A percentile compares a stretch with the other conserved stretches of the same genome.
Evolutionary conservation across 768 basidiomycete genomes (phyloP).

Genomic region (Boletellus sp.): DNA sequence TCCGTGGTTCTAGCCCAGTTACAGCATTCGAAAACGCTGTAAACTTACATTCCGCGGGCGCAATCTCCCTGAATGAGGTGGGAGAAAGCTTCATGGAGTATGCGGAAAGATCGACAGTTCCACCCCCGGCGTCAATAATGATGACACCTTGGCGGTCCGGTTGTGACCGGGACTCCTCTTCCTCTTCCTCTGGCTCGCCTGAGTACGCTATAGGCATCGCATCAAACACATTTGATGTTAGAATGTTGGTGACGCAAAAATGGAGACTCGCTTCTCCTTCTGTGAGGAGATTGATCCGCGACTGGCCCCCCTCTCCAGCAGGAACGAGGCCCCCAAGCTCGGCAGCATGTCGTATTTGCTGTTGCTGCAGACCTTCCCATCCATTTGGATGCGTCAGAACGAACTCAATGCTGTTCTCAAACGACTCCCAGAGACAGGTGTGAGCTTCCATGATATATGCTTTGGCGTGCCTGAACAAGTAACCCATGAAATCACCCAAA

Average conservation of each 20-base stretch:
- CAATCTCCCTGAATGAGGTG: constrained; percentile 33
- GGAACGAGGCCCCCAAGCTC: constrained; percentile 22
- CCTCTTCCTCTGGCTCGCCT: background rate
- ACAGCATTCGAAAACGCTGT: background rate
- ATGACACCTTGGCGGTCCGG: constrained; percentile 36
- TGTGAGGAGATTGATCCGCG: constrained; percentile 23
- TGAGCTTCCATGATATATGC: constrained; percentile 24
- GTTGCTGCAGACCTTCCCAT: constrained; percentile 33
- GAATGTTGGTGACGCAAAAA: constrained; percentile 39
- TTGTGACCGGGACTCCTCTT: background rate
- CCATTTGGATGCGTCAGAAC: constrained; percentile 31
- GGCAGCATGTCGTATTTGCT: constrained; percentile 24
- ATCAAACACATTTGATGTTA: constrained; percentile 33
- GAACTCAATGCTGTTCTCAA: constrained; percentile 19
- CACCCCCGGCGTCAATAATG: constrained; percentile 46
- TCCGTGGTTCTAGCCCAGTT: background rate
- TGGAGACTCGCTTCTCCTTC: constrained; percentile 28
- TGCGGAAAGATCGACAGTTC: constrained; percentile 39
- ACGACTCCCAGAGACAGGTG: constrained; percentile 16
- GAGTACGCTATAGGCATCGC: background rate
- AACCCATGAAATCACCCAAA: constrained; percentile 22
- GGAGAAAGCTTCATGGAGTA: constrained; percentile 27
- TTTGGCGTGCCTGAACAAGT: constrained; percentile 20
- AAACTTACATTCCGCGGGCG: constrained; percentile 31
- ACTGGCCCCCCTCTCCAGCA: background rate